These are phyloP conservation scores for Rhizoctonia solani DNA, from an alignment of 1,284 basidiomycete species.

Conservation along the genomic window DNA sequence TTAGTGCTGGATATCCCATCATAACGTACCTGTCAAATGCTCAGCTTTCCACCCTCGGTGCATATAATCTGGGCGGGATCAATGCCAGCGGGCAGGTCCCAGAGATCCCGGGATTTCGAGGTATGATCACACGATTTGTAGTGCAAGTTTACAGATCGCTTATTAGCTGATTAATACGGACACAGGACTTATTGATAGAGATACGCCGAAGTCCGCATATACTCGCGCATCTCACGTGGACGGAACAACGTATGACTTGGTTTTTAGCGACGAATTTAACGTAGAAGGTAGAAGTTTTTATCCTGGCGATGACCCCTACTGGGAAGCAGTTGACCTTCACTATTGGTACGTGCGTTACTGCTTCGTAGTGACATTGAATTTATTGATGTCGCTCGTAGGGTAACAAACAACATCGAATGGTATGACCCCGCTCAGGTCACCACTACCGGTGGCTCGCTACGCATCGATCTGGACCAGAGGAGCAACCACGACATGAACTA, in stretches of 20 bases:
- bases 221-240: slow-evolving; percentile 64
- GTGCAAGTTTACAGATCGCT: too few relatives aligned
- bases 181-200: slow-evolving; percentile 64
- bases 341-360: slow-evolving; percentile 61
- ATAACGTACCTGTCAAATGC: slow-evolving; percentile 66
- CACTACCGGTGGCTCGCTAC: slow-evolving; percentile 49
- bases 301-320: slow-evolving; percentile 60
- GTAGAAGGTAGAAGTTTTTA: slow-evolving; percentile 57
- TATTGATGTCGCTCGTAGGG: slow-evolving; percentile 22
- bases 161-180: too few relatives aligned
- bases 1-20: slow-evolving; percentile 75
- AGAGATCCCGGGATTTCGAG: slow-evolving; percentile 58
- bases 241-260: slow-evolving; percentile 56
- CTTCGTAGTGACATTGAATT: neutral
- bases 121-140: too few relatives aligned
- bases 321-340: slow-evolving; percentile 77
- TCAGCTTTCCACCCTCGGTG: slow-evolving; percentile 58
- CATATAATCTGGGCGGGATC: slow-evolving; percentile 78
- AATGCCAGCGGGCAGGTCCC: slow-evolving; percentile 76
- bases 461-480: slow-evolving; percentile 46
- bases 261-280: too few relatives aligned
- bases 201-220: slow-evolving; percentile 65
- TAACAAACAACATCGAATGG: slow-evolving; percentile 43
- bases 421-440: slow-evolving; percentile 50
- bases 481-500: slow-evolving; percentile 49